Percentiles rank a stretch among this genome's conserved stretches.
These are phyloP conservation scores for Harringtonia lauricola DNA, from an alignment of 2,329 filamentous ascomycete genomes.

Conservation along the genomic window DNA sequence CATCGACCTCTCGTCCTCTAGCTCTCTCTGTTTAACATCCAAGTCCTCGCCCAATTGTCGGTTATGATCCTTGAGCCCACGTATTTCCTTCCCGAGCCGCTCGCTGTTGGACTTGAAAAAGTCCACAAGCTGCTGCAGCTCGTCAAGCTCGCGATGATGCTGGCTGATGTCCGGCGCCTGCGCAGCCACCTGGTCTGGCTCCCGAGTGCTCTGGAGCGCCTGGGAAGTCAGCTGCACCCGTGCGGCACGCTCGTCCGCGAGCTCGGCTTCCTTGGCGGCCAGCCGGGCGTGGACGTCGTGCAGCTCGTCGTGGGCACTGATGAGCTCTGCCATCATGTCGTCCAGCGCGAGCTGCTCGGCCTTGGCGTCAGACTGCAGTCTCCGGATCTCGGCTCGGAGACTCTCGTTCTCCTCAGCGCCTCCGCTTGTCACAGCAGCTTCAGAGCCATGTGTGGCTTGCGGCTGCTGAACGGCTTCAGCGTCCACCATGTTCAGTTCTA, in stretches of 20 bases:
- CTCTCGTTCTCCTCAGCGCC: neutral
- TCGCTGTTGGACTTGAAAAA: slow-evolving; percentile 2
- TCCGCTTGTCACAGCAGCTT: neutral
- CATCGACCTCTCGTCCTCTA: neutral
- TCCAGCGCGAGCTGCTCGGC: slow-evolving; percentile 1
- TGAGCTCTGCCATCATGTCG: neutral
- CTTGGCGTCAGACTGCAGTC: slow-evolving; percentile 1
- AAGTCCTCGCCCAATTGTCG: neutral
- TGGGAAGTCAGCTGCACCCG: neutral
- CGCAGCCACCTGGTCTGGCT: neutral
- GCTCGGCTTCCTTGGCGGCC: neutral
- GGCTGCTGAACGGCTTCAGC: neutral
- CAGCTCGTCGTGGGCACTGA: neutral
- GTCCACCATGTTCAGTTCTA: neutral
- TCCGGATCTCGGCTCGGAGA: neutral
- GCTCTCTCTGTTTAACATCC: neutral
- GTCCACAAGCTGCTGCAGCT: neutral
- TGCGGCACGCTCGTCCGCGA: neutral
- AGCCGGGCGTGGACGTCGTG: neutral
- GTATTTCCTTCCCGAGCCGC: neutral
- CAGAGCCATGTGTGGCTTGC: neutral
- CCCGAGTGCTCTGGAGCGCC: too few relatives aligned
- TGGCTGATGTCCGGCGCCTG: neutral
- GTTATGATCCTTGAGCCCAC: neutral
- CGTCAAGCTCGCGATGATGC: neutral